Percentiles rank a stretch among this genome's conserved stretches.
These are phyloP conservation scores for Excoecaria cochinchinensis DNA, from an alignment of 345 rosid genomes.

Conservation along the genomic window DNA sequence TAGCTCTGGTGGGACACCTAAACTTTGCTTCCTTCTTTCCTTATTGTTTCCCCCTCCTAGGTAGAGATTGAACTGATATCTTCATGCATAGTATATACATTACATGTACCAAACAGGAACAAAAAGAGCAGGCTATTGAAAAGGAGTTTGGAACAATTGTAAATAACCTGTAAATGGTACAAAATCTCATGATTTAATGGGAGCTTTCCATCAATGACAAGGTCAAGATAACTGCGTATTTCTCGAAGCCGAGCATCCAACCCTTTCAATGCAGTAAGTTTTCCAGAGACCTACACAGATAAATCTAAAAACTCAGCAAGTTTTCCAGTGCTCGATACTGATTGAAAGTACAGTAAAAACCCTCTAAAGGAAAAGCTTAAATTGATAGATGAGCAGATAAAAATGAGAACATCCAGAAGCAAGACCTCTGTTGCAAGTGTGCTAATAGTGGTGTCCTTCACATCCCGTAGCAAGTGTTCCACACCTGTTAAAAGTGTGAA, in stretches of 20 bases:
- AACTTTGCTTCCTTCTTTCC: no score
- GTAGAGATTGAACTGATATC: no score
- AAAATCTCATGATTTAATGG: conserved; percentile 82
- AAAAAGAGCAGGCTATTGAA: neutral
- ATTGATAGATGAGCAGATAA: neutral
- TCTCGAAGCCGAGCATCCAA: conserved; percentile 80
- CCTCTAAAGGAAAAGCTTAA: neutral
- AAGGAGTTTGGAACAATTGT: neutral
- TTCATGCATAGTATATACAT: no score
- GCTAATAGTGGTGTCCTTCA: conserved; percentile 87
- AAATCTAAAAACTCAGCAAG: neutral
- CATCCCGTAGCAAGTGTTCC: conserved; percentile 87
- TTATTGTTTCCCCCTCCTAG: no score
- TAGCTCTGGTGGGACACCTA: no score
- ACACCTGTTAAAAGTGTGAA: conserved; percentile 45
- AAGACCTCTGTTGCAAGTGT: conserved; percentile 83
- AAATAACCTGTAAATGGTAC: conserved; percentile 75
- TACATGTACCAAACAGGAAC: neutral
- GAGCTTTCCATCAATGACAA: conserved; percentile 68
- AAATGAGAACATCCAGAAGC: no score
- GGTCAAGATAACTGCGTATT: conserved; percentile 69
- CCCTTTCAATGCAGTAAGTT: conserved; percentile 77
- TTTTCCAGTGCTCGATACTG: neutral
- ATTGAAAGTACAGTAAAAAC: neutral
- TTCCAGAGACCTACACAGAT: conserved; percentile 58